Percentiles rank a stretch among this genome's conserved stretches.
Conservation (phyloP, 2,329 filamentous ascomycete species). For the Nothomitra cinnamomea region DNA sequence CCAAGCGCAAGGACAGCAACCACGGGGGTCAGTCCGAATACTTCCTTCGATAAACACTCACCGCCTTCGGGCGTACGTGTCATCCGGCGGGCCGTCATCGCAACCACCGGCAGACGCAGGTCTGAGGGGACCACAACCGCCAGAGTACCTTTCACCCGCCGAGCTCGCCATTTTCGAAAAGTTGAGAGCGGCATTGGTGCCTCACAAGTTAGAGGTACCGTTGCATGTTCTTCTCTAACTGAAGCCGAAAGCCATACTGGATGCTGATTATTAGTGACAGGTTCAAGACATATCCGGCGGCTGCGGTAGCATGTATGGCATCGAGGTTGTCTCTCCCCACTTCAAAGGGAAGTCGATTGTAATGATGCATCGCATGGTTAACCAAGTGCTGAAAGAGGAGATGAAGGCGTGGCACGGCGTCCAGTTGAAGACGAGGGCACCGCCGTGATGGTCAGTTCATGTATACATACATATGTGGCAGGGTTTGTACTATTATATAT, state of each 20-base stretch:
- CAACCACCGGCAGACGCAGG: too few species aligned
- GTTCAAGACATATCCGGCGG: constrained; percentile 71
- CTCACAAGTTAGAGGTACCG: too few species aligned
- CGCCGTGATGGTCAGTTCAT: constrained; percentile 15
- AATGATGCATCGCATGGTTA: constrained; percentile 72
- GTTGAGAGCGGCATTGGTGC: constrained; percentile 2
- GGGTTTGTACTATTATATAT: too few species aligned
- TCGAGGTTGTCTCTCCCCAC: constrained; percentile 54
- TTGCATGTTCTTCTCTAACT: too few species aligned
- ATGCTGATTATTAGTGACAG: too few species aligned
- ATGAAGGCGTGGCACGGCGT: constrained; percentile 73
- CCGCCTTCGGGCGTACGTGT: too few species aligned
- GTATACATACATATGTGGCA: too few species aligned
- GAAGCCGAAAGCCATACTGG: too few species aligned
- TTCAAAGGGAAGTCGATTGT: constrained; percentile 58
- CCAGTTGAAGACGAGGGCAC: constrained; percentile 54
- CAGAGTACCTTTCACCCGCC: constrained; percentile 28
- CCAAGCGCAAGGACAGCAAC: too few species aligned
- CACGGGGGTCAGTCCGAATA: too few species aligned
- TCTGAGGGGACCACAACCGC: constrained; percentile 17
- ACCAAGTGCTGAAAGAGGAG: constrained; percentile 53
- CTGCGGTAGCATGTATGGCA: constrained; percentile 76
- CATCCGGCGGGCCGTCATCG: too few species aligned
- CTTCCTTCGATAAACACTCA: too few species aligned
- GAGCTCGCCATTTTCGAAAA: constrained; percentile 31